A percentile compares a stretch with the other conserved stretches of the same genome.
Evolutionary conservation across 495 filamentous ascomycete genomes (phyloP).

Genomic region (Sordaria brevicollis): DNA sequence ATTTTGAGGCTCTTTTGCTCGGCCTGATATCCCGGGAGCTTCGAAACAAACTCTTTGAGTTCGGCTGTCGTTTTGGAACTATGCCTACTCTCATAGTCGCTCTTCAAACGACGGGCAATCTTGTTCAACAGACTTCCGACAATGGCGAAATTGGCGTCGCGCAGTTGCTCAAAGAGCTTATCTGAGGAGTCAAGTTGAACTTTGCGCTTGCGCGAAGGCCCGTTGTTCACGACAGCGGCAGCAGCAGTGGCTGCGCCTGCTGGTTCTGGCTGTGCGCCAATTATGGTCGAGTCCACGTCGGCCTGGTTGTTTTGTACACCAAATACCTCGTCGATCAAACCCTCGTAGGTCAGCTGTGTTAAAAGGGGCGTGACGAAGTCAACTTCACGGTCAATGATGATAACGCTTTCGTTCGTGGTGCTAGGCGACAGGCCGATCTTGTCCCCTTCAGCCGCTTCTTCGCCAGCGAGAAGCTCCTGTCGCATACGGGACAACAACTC

Average conservation of each 20-base stretch:
- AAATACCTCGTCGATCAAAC: slow-evolving; percentile 88
- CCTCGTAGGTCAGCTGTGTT: slow-evolving; percentile 95
- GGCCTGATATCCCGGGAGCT: slow-evolving; percentile 82
- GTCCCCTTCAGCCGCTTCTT: slow-evolving; percentile 51
- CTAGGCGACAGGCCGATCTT: slow-evolving; percentile 75
- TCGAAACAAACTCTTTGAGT: slow-evolving; percentile 83
- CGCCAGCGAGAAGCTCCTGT: slow-evolving; percentile 73
- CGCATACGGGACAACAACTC: slow-evolving; percentile 91
- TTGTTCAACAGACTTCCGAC: slow-evolving; percentile 83
- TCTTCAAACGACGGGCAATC: slow-evolving; percentile 74
- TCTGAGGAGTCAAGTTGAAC: slow-evolving; percentile 85
- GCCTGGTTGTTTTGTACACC: slow-evolving; percentile 81
- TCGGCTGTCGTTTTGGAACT: slow-evolving; percentile 80
- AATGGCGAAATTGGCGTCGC: slow-evolving; percentile 92
- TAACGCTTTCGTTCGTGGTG: slow-evolving; percentile 72
- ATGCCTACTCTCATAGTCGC: slow-evolving; percentile 83
- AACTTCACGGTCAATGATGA: slow-evolving; percentile 91
- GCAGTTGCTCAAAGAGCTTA: slow-evolving; percentile 76
- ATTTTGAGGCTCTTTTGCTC: slow-evolving; percentile 87
- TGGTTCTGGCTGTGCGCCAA: slow-evolving; percentile 52
- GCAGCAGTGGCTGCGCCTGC: slow-evolving; percentile 38
- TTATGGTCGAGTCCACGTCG: slow-evolving; percentile 85
- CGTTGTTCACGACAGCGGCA: slow-evolving; percentile 19
- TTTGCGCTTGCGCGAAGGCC: slow-evolving; percentile 62
- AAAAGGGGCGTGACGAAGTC: slow-evolving; percentile 86